phyloP scores from a whole-genome alignment of 2,329 filamentous ascomycete genomes.

The Aspergillus pseudoterreus region DNA sequence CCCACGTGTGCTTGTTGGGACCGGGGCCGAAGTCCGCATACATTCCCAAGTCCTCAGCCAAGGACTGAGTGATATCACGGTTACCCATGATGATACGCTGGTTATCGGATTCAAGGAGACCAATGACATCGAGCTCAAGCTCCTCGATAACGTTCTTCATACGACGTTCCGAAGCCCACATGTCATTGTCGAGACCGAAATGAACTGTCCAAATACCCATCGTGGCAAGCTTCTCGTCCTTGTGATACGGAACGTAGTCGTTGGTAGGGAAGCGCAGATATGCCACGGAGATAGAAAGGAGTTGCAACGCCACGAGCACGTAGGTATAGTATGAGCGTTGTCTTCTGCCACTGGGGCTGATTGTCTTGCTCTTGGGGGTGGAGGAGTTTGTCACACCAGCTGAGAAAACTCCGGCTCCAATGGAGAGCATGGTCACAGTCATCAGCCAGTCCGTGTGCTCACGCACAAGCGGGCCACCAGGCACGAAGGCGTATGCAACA shows the following conservation, averaged over 20 bases:
- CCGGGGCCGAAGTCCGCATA: constrained; percentile 97
- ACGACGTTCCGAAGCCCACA: constrained; percentile 95
- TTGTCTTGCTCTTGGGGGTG: constrained; percentile 37
- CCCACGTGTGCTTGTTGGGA: constrained; percentile 99
- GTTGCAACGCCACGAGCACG: constrained; percentile 69
- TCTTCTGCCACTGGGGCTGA: constrained; percentile 41
- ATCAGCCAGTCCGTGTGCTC: constrained; percentile 97
- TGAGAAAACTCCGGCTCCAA: constrained; percentile 82
- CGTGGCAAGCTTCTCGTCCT: constrained; percentile 80
- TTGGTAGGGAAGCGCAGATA: constrained; percentile 91
- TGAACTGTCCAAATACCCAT: constrained; percentile 99
- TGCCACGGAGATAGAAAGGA: constrained; percentile 74
- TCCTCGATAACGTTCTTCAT: constrained; percentile 90
- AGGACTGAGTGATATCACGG: constrained; percentile 88
- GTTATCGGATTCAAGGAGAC: constrained; percentile 86
- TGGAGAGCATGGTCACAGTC: constrained; percentile 75
- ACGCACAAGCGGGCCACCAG: constrained; percentile 84
- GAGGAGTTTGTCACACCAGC: constrained; percentile 53
- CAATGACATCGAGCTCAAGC: constrained; percentile 93
- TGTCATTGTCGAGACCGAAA: constrained; percentile 95
- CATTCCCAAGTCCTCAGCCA: constrained; percentile 96
- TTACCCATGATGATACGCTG: constrained; percentile 99
- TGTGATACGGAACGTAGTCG: constrained; percentile 86
- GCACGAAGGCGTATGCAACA: constrained; percentile 96
- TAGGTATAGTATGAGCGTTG: constrained; percentile 67